Base-by-base conservation (phyloP, 2,329 filamentous ascomycete genomes). In the Pseudopyricularia cyperi region DNA sequence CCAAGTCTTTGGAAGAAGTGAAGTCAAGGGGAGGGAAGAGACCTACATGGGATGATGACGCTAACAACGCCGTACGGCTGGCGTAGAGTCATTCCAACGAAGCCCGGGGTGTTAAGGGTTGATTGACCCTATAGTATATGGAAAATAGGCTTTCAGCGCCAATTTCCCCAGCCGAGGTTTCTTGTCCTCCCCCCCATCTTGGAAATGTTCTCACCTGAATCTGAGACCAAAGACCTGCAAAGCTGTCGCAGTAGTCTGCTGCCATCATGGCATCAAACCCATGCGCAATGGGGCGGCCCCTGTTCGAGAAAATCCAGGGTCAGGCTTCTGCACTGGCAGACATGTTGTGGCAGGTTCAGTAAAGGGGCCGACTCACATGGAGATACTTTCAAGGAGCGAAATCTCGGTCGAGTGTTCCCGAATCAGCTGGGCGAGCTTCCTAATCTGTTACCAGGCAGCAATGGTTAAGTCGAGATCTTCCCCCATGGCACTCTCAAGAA, bases 41-140 rank as follows among this genome's bases (percentile, higher is more conserved):
- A 46, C 50, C 7, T 24, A 51, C 77, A 82, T 0, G 77, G 77
- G 50, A 80, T 76, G 52, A 82, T 82, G n/a, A 66, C 67, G 2
- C 68, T 77, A 0, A 69, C 71, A 2, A 78, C 74, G n/a, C 75
- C 74, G 42, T 67, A 70, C 0, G 75, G 75, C 60, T 78, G 72
- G 14, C 69, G 68, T 0, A 74, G 57, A 15, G 70, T 70, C 62
- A 77, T 61, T 51, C 62, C 71, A 14, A 76, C 56, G 52, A 67
- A 66, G 4, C 72, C 72, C 0, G 73, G 73, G 0, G 71, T 75
- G 57, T 75, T 71, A 30, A 76, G 58, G 50, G 68, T 71, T 1
- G 71, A 67, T 49, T 68, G 64, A 22, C 74, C 74, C 55, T 28
- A 14, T 3, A 1, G 26, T 34, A 9, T 5, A 44, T 7, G 37